A percentile compares a stretch with the other conserved stretches of the same genome.
Conservation (phyloP, 1,284 basidiomycete species). For the Melampsora americana region DNA sequence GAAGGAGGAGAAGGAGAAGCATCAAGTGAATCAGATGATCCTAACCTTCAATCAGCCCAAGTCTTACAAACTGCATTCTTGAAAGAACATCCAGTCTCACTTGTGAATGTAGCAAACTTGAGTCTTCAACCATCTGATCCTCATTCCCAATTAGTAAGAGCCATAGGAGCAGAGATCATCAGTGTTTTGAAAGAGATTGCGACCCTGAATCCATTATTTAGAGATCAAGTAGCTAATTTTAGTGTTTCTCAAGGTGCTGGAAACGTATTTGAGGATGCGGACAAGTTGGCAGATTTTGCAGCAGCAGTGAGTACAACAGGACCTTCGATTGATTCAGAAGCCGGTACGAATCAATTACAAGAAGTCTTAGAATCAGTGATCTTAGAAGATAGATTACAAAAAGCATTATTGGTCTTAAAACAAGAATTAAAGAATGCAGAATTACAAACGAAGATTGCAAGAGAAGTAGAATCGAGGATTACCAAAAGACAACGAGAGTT, state of each 20-base stretch:
- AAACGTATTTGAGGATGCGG: slow-evolving; percentile 98
- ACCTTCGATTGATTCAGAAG: slow-evolving; percentile 56
- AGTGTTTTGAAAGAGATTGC: slow-evolving; percentile 99
- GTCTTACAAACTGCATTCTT: slow-evolving; percentile 84
- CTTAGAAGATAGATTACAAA: slow-evolving; percentile 84
- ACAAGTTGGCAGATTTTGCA: slow-evolving; percentile 96
- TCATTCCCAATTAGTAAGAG: slow-evolving; percentile 88
- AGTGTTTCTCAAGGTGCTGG: slow-evolving; percentile 89
- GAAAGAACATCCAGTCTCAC: slow-evolving; percentile 80
- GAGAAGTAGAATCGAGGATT: slow-evolving; percentile 94
- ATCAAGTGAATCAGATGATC: slow-evolving; percentile 16
- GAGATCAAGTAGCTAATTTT: slow-evolving; percentile 96
- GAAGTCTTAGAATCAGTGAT: slow-evolving; percentile 83
- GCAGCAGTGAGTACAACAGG: slow-evolving; percentile 92
- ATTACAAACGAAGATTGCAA: slow-evolving; percentile 86
- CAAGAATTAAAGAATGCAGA: slow-evolving; percentile 98
- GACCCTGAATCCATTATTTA: slow-evolving; percentile 92
- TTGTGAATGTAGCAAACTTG: slow-evolving; percentile 86
- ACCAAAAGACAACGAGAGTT: slow-evolving; percentile 96
- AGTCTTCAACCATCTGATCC: slow-evolving; percentile 76
- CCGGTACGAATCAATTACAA: slow-evolving; percentile 62
- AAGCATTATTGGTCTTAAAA: slow-evolving; percentile 87
- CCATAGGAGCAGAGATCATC: slow-evolving; percentile 94
- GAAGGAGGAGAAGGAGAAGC: slow-evolving; percentile 16
- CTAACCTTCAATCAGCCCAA: slow-evolving; percentile 53